phyloP scores from a whole-genome alignment of 2,329 filamentous ascomycete genomes.

The Stagonosporopsis rhizophila region DNA sequence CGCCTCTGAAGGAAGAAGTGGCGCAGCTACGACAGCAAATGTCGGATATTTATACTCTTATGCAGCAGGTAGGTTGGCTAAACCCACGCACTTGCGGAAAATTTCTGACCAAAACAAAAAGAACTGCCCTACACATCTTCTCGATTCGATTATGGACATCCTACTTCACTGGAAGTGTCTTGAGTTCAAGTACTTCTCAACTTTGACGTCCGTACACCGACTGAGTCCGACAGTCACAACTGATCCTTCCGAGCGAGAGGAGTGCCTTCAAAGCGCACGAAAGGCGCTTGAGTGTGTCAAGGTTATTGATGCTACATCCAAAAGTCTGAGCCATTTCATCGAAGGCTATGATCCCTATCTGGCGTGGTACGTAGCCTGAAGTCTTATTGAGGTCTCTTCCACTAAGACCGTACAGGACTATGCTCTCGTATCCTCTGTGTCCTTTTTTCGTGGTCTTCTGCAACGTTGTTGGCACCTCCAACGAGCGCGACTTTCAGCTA shows the following conservation, averaged over 20 bases:
- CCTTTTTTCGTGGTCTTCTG: conserved; percentile 49
- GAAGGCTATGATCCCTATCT: conserved; percentile 42
- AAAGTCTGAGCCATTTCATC: conserved; percentile 36
- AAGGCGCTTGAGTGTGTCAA: conserved; percentile 40
- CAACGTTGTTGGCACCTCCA: conserved; percentile 47
- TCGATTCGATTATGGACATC: conserved; percentile 30
- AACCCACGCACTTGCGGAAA: neutral
- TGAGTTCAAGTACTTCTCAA: conserved; percentile 45
- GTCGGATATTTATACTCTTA: conserved; percentile 29
- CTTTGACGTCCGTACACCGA: conserved; percentile 41
- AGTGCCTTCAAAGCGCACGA: conserved; percentile 42
- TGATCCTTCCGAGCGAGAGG: conserved; percentile 37
- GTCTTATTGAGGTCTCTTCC: neutral
- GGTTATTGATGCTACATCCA: conserved; percentile 33
- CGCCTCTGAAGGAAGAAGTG: conserved; percentile 30
- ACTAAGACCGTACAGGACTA: conserved; percentile 35
- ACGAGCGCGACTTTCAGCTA: conserved; percentile 39
- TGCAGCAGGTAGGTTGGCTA: conserved; percentile 29
- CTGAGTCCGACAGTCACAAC: conserved; percentile 41
- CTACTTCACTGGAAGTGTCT: conserved; percentile 42
- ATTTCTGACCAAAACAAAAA: conserved; percentile 15
- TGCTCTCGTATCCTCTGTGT: conserved; percentile 44
- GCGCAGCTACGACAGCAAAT: conserved; percentile 30
- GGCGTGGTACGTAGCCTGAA: conserved; percentile 30
- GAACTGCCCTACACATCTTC: conserved; percentile 28